Base-by-base conservation (phyloP, 2,329 filamentous ascomycete species). In the Mycosphaerella arachidis region DNA sequence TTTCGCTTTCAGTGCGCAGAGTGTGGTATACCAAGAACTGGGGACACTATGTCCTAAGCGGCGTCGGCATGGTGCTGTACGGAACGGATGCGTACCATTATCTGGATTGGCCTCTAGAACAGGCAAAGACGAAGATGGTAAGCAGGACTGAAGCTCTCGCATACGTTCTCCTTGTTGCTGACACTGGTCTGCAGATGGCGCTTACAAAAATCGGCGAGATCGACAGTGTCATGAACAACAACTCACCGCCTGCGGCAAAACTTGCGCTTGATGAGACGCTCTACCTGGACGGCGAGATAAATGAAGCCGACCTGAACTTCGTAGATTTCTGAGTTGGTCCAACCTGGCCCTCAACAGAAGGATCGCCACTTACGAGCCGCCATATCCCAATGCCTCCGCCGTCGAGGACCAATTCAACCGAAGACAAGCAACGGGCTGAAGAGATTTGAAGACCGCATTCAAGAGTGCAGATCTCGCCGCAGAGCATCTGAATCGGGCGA, bases 1-100 rank as follows among this genome's bases (percentile, higher is more conserved):
- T 66, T 10, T 61, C 61, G 10, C 24, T 59, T 35, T 57, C 59
- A 31, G 37, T 63, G 12, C 43, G 53, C n/a, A 53, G 55, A 16
- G 59, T 48, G 7, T 60, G 58, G 53, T 56, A 60, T 29, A 48
- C 58, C 31, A 31, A 53, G 8, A 48, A 56, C 53, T 56, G 58
- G 48, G 53, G 57, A 6, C 29, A 59, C 18, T 59, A 55, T 24
- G 53, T 55, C 30, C 18, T 59, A 46, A 55, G 43, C 4, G 53
- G 48, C n/a, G 46, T 56, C 37, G 46, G 53, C 18, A 56, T 60
- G 58, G 33, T 48, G 24, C 46, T 60, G 3, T 52, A 51, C n/a
- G 58, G 58, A 3, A 60, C 33, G 10, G 54, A 56, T 24, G 48
- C 56, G 53, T 50, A 60, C 33, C 18, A 37, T 18, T 50, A 48